These are phyloP conservation scores for Paecilomyces dactylethromorphus DNA, from an alignment of 2,329 filamentous ascomycete genomes.

Conservation along the genomic window DNA sequence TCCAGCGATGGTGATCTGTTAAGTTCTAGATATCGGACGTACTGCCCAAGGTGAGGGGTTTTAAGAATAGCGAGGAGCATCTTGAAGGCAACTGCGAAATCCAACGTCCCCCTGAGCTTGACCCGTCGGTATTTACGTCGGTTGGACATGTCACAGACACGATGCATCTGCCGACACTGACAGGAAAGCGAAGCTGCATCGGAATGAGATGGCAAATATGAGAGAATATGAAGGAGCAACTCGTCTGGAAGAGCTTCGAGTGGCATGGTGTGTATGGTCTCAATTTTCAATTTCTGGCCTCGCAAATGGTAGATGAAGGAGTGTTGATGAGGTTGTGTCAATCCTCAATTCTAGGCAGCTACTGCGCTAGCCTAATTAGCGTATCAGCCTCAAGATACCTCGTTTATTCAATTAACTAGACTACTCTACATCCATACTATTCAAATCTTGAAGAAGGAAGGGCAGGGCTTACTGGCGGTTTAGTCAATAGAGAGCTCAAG, in stretches of 20 bases:
- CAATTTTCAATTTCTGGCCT: too few species aligned
- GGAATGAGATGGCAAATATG: neutral
- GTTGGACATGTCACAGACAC: neutral
- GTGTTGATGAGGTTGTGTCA: too few species aligned
- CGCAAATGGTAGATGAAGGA: too few species aligned
- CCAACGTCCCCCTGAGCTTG: neutral
- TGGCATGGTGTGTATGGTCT: neutral
- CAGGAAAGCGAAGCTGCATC: neutral
- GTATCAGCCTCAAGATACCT: too few species aligned
- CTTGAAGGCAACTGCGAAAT: neutral
- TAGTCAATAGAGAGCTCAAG: too few species aligned
- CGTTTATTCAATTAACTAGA: too few species aligned
- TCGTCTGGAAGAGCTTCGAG: neutral
- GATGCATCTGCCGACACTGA: neutral
- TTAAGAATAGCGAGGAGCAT: neutral
- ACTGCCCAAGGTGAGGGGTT: neutral
- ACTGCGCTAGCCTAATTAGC: too few species aligned
- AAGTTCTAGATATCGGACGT: neutral
- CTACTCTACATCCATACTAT: too few species aligned
- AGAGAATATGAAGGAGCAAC: neutral
- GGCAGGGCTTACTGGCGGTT: too few species aligned
- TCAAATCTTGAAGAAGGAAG: too few species aligned
- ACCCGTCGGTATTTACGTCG: neutral
- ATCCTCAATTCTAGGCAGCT: too few species aligned
- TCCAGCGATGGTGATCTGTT: neutral